Evolutionary conservation across 495 filamentous ascomycete species (phyloP).

Genomic region (Lasiosphaeria ovina): DNA sequence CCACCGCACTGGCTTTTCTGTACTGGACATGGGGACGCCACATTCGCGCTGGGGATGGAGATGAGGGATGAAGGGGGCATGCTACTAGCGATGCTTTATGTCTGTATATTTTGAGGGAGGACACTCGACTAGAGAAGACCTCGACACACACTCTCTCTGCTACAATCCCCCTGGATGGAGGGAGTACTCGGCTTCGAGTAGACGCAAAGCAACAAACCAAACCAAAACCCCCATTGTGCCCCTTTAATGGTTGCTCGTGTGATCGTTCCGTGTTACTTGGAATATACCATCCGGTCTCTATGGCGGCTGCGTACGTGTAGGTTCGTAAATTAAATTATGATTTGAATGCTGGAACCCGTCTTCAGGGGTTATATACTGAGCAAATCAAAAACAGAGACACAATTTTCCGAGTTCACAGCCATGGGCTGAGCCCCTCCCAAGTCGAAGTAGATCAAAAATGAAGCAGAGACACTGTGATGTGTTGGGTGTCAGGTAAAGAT

Average conservation of each 20-base stretch:
- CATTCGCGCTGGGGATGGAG: neutral
- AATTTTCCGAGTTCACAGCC: too few relatives aligned
- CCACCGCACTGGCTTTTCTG: neutral
- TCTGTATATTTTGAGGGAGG: conserved; percentile 20
- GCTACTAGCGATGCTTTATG: conserved; percentile 9
- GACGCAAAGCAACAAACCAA: neutral
- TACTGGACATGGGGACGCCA: neutral
- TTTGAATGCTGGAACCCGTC: too few relatives aligned
- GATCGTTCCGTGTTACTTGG: too few relatives aligned
- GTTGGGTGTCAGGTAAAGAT: too few relatives aligned
- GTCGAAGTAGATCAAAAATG: too few relatives aligned
- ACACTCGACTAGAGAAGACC: conserved; percentile 18
- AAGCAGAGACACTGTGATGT: too few relatives aligned
- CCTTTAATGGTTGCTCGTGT: neutral
- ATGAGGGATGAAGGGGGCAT: neutral
- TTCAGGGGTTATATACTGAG: too few relatives aligned
- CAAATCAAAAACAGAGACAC: too few relatives aligned
- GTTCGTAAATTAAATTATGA: too few relatives aligned
- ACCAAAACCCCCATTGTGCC: neutral
- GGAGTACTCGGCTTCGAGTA: neutral
- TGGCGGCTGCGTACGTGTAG: too few relatives aligned
- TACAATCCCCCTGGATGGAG: neutral
- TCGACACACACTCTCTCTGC: conserved; percentile 17
- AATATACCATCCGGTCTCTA: too few relatives aligned
- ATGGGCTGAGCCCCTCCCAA: too few relatives aligned